phyloP scores from a whole-genome alignment of 2,329 filamentous ascomycete genomes.

The Lachnellula arida region DNA sequence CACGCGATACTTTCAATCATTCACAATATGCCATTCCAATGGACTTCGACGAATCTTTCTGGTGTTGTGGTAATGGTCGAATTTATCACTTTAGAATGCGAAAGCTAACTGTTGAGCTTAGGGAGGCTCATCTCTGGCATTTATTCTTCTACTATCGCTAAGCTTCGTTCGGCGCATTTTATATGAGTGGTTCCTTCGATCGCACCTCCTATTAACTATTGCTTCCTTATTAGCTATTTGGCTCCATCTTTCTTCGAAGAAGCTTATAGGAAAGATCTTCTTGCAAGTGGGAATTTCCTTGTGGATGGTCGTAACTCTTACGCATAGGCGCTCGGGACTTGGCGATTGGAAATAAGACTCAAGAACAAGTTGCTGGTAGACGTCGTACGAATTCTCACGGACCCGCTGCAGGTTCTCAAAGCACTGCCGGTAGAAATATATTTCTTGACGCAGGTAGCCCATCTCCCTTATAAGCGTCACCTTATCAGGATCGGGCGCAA shows the following conservation, averaged over 20 bases:
- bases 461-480: no score
- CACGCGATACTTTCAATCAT: slow-evolving; percentile 3
- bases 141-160: slow-evolving; percentile 11
- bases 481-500: no score
- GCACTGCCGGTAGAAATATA: no score
- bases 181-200: slow-evolving; percentile 14
- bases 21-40: not conserved
- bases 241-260: slow-evolving; percentile 8
- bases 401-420: no score
- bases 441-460: no score
- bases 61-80: slow-evolving; percentile 1
- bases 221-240: slow-evolving; percentile 2
- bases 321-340: not conserved
- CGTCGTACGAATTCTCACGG: no score
- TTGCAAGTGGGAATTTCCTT: slow-evolving; percentile 8
- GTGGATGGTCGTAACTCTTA: not conserved
- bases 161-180: not conserved
- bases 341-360: no score
- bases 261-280: slow-evolving; percentile 5
- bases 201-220: slow-evolving; percentile 6
- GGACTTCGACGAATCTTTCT: slow-evolving; percentile 1
- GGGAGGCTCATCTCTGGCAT: slow-evolving; percentile 4
- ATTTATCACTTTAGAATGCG: not conserved
- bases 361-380: no score
- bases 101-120: not conserved